Base-by-base conservation (phyloP, 352 stramenopile species). In the Nothophytophthora sp. region DNA sequence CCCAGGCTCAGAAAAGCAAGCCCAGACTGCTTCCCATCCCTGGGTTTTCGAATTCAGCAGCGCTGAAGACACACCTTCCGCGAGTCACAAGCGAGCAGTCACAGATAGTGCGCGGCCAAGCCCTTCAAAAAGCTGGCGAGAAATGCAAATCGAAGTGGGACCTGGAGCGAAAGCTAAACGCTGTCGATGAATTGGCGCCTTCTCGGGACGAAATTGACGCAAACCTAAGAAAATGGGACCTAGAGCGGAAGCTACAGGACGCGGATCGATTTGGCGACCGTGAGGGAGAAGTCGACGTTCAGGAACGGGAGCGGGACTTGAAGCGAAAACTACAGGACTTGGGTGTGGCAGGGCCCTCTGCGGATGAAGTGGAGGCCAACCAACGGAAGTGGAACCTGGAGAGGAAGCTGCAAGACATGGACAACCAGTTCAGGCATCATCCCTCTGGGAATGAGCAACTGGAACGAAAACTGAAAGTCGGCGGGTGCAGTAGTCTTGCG, bases 41-140 rank as follows among this genome's bases (percentile, higher is more conserved):
- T n/a, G 66, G 61, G 1, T 72, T 67, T 40, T 63, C 56, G 10
- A 70, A 61, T 15, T 13, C 42, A 4, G 55, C 67, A 16, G 64
- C 60, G 13, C 50, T 74, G 27, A 52, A 47, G 28, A n/a, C 32
- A 18, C 50, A 68, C 30, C 47, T 74, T 15, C 52, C 65, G 11
- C 38, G 43, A 47, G 28, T 15, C 20, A 39, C 35, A 46, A 34
- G 18, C 16, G 53, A 56, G 24, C 42, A 47, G 9, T 36, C 38
- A 3, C 47, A 42, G 20, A 15, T 47, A 27, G 12, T 13, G 44
- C 29, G n/a, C 4, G 16, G 49, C n/a, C 11, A 28, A 25, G 33
- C 11, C 22, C 10, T 9, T 5, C 16, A 13, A 9, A 53, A 56
- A 32, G 28, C 23, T 5, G 49, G 50, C 16, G 36, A 6, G 9